Base-by-base conservation (phyloP, 139 green algal genomes). In the Astrephomene gubernaculifera region DNA sequence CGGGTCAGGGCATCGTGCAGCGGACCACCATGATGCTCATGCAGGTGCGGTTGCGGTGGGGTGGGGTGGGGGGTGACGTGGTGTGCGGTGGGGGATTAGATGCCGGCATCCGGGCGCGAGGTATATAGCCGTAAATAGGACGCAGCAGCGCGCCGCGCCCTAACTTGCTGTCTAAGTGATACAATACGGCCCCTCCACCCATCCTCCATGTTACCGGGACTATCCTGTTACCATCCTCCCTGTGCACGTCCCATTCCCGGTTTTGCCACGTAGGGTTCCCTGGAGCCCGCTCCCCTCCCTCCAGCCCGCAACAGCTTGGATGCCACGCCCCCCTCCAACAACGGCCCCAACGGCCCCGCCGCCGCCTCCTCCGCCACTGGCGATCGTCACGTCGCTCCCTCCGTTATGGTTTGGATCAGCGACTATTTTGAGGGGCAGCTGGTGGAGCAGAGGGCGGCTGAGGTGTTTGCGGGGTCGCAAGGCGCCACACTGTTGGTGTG, bases 1-100 rank as follows among this genome's bases (percentile, higher is more conserved):
- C 87, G 10, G 75, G 75, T 10, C 74, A 90, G 68, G 43, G 45
- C 17, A 70, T 90, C 35, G 41, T 85, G 53, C 87, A 90, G 73
- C 54, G 35, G 4, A 72, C 44, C 57, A 90, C 87, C 41, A 90
- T 90, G 87, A 82, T 90, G 75, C 82, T 90, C 5, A 90, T 90
- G 17, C 81, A 86, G 79, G 86, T 89, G n/a, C n/a, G n/a, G n/a
- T n/a, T n/a, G n/a, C n/a, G n/a, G n/a, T n/a, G n/a, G n/a, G n/a
- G n/a, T n/a, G n/a, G n/a, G n/a, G n/a, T n/a, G n/a, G n/a, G n/a
- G n/a, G n/a, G n/a, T n/a, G n/a, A n/a, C n/a, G n/a, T n/a, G n/a
- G n/a, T n/a, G n/a, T n/a, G n/a, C n/a, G n/a, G n/a, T n/a, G n/a
- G n/a, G n/a, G n/a, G n/a, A n/a, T n/a, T n/a, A n/a, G n/a, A n/a